Evolutionary conservation across 192 early-diverging fungal species (phyloP), one percentile per base, ranked within the genome.

Genomic region (Gigaspora rosea): DNA sequence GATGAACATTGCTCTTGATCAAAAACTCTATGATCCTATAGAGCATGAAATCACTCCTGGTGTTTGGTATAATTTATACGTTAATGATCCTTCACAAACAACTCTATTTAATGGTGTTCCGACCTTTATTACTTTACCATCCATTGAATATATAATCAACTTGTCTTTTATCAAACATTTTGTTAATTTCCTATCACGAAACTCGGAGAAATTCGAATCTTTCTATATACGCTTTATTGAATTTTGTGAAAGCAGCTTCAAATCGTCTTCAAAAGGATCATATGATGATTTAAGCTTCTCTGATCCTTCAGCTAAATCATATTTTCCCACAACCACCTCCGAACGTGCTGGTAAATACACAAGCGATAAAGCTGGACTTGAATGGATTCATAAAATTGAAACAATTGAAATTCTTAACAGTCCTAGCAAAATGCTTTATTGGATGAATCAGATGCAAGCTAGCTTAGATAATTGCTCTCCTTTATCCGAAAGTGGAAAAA

Each of bases 1-100:
- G 9, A 76, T 76, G 75, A 76, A 76, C 12, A 51, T 76, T 52
- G 63, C 35, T 1, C 49, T 76, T 20, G n/a, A n/a, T 5, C 63
- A 76, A n/a, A 66, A 76, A 76, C 49, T 76, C 22, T 76, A 56
- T 46, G 75, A 76, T 68, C 75, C 75, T 18, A 18, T 76, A 18
- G 64, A 67, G 0, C 75, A 76, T 46, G 49, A 76, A 57, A 22
- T 76, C 27, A 9, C 48, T 41, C 64, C 75, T 15, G 75, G 75
- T 41, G 48, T 61, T 13, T 76, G 75, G 75, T 76, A 76, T 56
- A 76, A 76, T 47, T 22, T 76, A 18, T 76, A 67, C 16, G 75
- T 76, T 2, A 52, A 76, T 36, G 64, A 76, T 76, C 50, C 13
- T 11, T 41, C 75, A 52, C 22, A 56, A 18, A 76, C 75, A 13